Evolutionary conservation across 2,329 filamentous ascomycete genomes (phyloP), one percentile per base, ranked within the genome.

Genomic region (Akanthomyces uredinophilus): DNA sequence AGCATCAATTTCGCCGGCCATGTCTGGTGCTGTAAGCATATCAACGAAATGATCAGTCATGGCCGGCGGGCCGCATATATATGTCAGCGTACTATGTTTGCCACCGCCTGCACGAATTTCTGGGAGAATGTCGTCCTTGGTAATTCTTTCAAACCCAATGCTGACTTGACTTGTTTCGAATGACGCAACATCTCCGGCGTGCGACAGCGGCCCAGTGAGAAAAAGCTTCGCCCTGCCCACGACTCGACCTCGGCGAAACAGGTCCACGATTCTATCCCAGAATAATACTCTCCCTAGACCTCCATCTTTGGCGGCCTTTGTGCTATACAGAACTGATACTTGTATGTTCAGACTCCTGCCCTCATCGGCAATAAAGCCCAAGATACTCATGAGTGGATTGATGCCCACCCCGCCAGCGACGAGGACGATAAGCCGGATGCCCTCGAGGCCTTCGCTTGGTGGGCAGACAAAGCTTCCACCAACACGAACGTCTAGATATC

Each of bases 401-500:
- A 96, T 87, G 0, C 92, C 91, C 24, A 96, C 87, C 1, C 91
- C 92, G 1, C 91, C 91, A 0, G 91, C 91, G 16, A 96, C 80
- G 65, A 96, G 87, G 4, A 96, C 83, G 5, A 89, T 80, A 60
- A 83, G 85, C 49, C 80, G 78, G 47, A 89, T 77, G 5, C 73
- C 64, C 53, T 81, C 74, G 7, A 82, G 22, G 79, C 64, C 22
- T 74, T 73, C 1, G 78, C 54, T 76, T 0, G 89, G 90, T 0
- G 92, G 92, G 79, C 87, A 96, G 4, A 88, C 82, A 69, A 96
- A 96, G 67, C 85, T 87, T 0, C 92, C 92, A 1, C 92, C 92
- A 1, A 95, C 84, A 35, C 91, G 83, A 35, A 96, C 86, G 1
- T 75, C 76, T 16, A 96, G 74, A 55, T 81, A 75, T 13, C 79